Evolutionary conservation across 768 basidiomycete genomes (phyloP), one percentile per base, ranked within the genome.

Genomic region (Melanogaster broomeanus): DNA sequence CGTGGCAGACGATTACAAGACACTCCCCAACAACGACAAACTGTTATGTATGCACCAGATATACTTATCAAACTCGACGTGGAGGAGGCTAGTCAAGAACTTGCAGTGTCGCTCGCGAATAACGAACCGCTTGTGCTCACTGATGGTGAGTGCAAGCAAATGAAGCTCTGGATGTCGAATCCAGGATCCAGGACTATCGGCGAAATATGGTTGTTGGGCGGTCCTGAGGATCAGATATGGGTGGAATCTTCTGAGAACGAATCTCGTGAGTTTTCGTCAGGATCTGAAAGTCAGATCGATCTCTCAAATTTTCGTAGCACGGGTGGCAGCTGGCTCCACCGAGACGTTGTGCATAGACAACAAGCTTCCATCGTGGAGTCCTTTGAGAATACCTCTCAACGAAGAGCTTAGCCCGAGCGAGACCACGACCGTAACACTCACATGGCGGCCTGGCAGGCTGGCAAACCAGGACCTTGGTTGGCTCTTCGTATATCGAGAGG

Each of bases 1-100:
- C 85, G 83, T n/a, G 93, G 94, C 13, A 81, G 76, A 40, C 76
- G 93, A 45, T 73, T 97, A 11, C 83, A 94, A 46, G 81, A 84
- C 47, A 93, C 93, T 3, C 76, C 79, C 27, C 72, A 79, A 13
- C 89, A 95, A 59, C 75, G 85, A 41, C 82, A 86, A 56, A 76
- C 66, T 25, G 82, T 82, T 11, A 81, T 82, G 2, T 95, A 96
- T 63, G 86, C 84, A 10, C 77, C 84, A 10, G 87, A 96, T 63
- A 66, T 79, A 7, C 59, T 79, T 28, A 75, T 90, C 57, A 74
- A 72, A 31, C 74, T 88, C 6, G 75, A 82, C 11, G 80, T 97
- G 11, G 80, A 82, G 41, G 77, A 84, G 35, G 78, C 84, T 2
- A 75, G 80, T 25, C 87, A 91, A 49, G 79, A 83, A 45, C 71